Evolutionary conservation across 768 basidiomycete genomes (phyloP).

Genomic region (Boletus insuetus): DNA sequence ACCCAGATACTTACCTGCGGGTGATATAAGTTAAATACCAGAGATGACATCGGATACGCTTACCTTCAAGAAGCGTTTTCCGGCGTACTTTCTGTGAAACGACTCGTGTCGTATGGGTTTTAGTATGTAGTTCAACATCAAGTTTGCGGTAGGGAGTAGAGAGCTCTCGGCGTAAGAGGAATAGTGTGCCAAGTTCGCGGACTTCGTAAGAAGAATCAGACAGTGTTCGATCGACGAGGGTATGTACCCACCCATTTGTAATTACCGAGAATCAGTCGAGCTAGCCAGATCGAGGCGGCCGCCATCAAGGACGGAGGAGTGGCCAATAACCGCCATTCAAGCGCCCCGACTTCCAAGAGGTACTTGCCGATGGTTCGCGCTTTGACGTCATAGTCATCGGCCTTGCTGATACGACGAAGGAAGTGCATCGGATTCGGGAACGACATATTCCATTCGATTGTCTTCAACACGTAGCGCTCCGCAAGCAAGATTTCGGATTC

Average conservation of each 20-base stretch:
- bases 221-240: not conserved
- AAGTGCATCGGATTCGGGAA: conserved; percentile 90
- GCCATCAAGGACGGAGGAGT: conserved; percentile 77
- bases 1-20: conserved; percentile 77
- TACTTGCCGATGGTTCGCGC: conserved; percentile 89
- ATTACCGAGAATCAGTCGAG: conserved; percentile 71
- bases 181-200: conserved; percentile 83
- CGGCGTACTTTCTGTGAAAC: conserved; percentile 87
- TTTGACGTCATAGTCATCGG: conserved; percentile 85
- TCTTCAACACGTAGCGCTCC: conserved; percentile 84
- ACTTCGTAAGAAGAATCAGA: conserved; percentile 42
- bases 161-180: conserved; percentile 80
- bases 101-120: conserved; percentile 69
- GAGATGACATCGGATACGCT: conserved; percentile 5
- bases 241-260: conserved; percentile 75
- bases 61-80: conserved; percentile 83
- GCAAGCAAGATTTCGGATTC: conserved; percentile 84
- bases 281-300: conserved; percentile 85
- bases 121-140: conserved; percentile 87
- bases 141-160: conserved; percentile 74
- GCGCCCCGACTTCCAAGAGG: conserved; percentile 78
- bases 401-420: conserved; percentile 87
- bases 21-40: not conserved
- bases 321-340: conserved; percentile 77
- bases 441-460: conserved; percentile 80